Base-by-base conservation (phyloP, 106 monocot species). In the Dendrobium huoshanense region DNA sequence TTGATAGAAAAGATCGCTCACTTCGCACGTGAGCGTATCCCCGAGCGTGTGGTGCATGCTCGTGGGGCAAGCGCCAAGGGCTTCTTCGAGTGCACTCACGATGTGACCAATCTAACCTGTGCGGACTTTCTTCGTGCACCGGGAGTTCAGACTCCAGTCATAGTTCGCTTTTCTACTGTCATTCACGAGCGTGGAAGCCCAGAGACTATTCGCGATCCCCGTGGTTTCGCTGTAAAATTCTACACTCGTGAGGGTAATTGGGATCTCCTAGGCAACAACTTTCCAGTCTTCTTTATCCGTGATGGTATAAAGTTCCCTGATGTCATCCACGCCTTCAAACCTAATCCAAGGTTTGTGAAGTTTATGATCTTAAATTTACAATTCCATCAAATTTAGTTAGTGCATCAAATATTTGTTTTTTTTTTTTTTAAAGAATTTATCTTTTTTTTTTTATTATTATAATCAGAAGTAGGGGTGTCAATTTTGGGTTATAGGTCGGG, bases 321-420 rank as follows among this genome's bases (percentile, higher is more conserved):
- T 75, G 90, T 94, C 78, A 94, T 94, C 78, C 94, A 94, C 56
- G 94, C 94, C 9, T 94, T 94, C 94, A 94, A 94, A 56, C 94
- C 94, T 17, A 89, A 91, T 78, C 94, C 94, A 0, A 88, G 78
- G 81, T 94, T 61, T 22, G 22, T 61, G 4, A 61, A 61, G 61
- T 61, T 61, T 10, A 61, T n/a, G 5, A 22, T 7, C 3, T 13
- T 51, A 13, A 2, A 13, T 51, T 51, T 51, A 48, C 11, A 9
- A 8, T 48, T 8, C 1, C 48, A 48, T 48, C 48, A 48, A 11
- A 10, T 58, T 18, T 0, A 20, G 18, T n/a, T 15, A 58, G 0
- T 4, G 58, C 20, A n/a, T 22, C n/a, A 9, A 54, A 54, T 54
- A 10, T 13, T 54, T 54, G 15, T 54, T 13, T 9, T 10, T 54